Evolutionary conservation across 2,329 filamentous ascomycete species (phyloP).

Genomic region (Colletotrichum neosansevieriae): DNA sequence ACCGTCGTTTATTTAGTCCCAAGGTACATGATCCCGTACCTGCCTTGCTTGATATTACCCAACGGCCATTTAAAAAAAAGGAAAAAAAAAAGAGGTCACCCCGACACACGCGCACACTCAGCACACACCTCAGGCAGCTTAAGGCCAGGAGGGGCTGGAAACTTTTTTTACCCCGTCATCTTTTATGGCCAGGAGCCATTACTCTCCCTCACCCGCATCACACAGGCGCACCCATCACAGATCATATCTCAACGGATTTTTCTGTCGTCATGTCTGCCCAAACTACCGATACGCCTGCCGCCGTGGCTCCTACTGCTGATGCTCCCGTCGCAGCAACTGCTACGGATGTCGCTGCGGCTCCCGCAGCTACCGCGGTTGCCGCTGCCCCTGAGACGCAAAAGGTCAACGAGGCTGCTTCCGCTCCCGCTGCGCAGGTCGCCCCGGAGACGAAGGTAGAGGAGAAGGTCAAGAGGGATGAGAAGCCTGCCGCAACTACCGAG

Average conservation of each 20-base stretch:
- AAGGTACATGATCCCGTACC: conserved; percentile 11
- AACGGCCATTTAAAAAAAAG: background rate
- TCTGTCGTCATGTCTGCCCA: conserved; percentile 46
- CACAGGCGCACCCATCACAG: conserved; percentile 3
- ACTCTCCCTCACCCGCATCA: background rate
- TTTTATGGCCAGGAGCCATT: conserved; percentile 4
- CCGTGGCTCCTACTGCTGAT: conserved; percentile 30
- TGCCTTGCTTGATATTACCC: conserved; percentile 6
- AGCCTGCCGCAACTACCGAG: conserved; percentile 16
- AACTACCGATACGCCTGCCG: conserved; percentile 38
- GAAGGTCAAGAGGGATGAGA: conserved; percentile 41
- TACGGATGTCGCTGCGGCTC: conserved; percentile 22
- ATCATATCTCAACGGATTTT: conserved; percentile 6
- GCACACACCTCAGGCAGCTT: conserved; percentile 21
- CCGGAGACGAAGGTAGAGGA: conserved; percentile 45
- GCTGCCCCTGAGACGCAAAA: conserved; percentile 41
- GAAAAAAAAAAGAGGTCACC: background rate
- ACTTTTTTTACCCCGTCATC: conserved; percentile 7
- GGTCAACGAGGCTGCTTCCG: conserved; percentile 30
- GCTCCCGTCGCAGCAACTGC: conserved; percentile 26
- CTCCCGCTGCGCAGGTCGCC: conserved; percentile 43
- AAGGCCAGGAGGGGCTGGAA: conserved; percentile 27
- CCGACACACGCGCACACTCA: conserved; percentile 15
- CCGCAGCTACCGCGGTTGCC: conserved; percentile 42
- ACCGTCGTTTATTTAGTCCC: conserved; percentile 21